Percentiles rank a stretch among this genome's conserved stretches.
Evolutionary conservation across 2,329 filamentous ascomycete genomes (phyloP).

Genomic region (Chaetomium globosum): DNA sequence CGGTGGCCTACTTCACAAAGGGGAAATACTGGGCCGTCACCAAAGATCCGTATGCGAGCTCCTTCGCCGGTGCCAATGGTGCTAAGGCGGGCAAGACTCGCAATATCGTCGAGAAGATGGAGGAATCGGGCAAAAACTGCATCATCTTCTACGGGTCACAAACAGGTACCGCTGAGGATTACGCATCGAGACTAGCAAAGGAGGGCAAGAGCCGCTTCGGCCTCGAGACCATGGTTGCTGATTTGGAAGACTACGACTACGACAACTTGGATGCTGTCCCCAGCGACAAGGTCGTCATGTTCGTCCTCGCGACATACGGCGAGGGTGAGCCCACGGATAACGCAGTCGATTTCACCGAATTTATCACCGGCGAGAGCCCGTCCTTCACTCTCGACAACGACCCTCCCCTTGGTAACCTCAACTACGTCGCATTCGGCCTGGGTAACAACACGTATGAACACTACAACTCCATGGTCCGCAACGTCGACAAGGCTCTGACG

Average conservation of each 20-base stretch:
- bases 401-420: constrained; percentile 76
- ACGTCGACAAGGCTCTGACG: constrained; percentile 77
- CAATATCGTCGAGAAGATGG: constrained; percentile 94
- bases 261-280: constrained; percentile 90
- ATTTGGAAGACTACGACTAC: constrained; percentile 96
- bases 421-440: constrained; percentile 92
- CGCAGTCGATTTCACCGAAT: constrained; percentile 98
- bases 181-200: constrained; percentile 93
- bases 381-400: constrained; percentile 76
- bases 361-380: constrained; percentile 79
- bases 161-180: constrained; percentile 97
- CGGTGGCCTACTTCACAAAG: constrained; percentile 95
- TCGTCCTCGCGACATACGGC: constrained; percentile 94
- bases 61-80: constrained; percentile 69
- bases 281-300: constrained; percentile 88
- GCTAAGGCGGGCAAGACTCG: constrained; percentile 81
- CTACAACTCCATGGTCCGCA: constrained; percentile 98
- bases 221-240: constrained; percentile 96
- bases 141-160: constrained; percentile 98
- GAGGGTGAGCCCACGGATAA: constrained; percentile 99
- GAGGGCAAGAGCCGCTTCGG: constrained; percentile 96
- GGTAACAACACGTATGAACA: constrained; percentile 99
- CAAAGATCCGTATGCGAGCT: constrained; percentile 84
- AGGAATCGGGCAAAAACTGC: constrained; percentile 94
- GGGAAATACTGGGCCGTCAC: constrained; percentile 87